phyloP scores from a whole-genome alignment of 176 grass and related monocot species.

The Pontederia paniculata region DNA sequence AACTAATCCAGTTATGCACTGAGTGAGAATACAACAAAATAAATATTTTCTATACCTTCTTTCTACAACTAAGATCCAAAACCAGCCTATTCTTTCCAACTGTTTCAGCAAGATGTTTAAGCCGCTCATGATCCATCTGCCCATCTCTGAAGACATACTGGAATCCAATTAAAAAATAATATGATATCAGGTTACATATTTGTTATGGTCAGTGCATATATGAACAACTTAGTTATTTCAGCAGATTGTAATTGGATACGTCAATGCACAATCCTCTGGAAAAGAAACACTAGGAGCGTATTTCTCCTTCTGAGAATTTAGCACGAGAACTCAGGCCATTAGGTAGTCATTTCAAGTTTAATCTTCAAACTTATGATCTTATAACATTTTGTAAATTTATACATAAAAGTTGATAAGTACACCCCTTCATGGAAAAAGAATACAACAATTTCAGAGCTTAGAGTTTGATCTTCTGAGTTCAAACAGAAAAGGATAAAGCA shows the following conservation, averaged over 20 bases:
- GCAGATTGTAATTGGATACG: neutral
- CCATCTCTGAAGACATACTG: conserved; percentile 86
- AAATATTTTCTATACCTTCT: conserved; percentile 40
- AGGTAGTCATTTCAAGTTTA: too few relatives aligned
- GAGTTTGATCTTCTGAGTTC: too few relatives aligned
- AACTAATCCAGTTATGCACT: too few relatives aligned
- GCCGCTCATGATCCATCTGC: conserved; percentile 61
- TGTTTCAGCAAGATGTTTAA: conserved; percentile 50
- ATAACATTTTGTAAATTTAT: too few relatives aligned
- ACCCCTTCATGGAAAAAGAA: too few relatives aligned
- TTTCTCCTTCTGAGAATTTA: neutral
- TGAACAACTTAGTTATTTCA: neutral
- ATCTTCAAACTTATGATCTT: too few relatives aligned
- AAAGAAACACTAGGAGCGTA: neutral
- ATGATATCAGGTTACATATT: neutral
- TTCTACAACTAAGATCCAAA: conserved; percentile 91
- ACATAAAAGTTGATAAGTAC: too few relatives aligned
- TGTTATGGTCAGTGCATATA: neutral
- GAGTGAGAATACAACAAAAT: neutral
- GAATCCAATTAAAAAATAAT: conserved; percentile 12
- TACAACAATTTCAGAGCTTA: too few relatives aligned
- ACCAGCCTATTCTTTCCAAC: conserved; percentile 77
- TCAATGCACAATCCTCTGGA: neutral
- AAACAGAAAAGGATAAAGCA: neutral
- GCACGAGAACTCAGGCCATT: neutral